Evolutionary conservation across 1,284 basidiomycete species (phyloP).

Genomic region (Cerioporus squamosus): DNA sequence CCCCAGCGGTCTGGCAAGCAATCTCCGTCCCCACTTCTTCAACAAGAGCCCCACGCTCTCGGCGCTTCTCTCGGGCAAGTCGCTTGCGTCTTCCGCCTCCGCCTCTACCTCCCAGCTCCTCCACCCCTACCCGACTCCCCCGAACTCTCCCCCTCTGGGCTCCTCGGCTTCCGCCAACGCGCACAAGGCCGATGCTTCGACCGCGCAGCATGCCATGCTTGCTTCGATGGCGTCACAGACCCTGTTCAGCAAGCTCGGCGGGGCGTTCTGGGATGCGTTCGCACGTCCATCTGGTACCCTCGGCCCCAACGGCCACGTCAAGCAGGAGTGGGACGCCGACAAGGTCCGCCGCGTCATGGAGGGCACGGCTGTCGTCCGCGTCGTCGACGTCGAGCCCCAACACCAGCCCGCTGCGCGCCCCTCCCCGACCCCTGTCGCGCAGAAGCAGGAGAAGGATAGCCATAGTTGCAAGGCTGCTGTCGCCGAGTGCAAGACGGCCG

Average conservation of each 20-base stretch:
- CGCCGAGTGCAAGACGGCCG: conserved; percentile 41
- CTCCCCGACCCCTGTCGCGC: background rate
- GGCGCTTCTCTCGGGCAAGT: conserved; percentile 56
- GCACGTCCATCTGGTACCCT: conserved; percentile 42
- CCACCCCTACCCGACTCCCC: conserved; percentile 37
- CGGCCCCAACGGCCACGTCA: conserved; percentile 29
- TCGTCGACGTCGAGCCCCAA: conserved; percentile 69
- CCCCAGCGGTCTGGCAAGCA: conserved; percentile 53
- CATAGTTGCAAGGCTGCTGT: conserved; percentile 39
- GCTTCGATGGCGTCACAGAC: conserved; percentile 76
- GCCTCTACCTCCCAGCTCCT: conserved; percentile 3
- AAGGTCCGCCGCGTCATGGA: conserved; percentile 79
- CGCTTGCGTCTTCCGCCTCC: conserved; percentile 13
- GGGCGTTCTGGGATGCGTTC: conserved; percentile 84
- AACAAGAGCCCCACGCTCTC: conserved; percentile 36
- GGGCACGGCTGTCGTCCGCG: conserved; percentile 71
- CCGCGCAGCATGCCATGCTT: conserved; percentile 53
- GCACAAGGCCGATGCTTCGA: conserved; percentile 28
- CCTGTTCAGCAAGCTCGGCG: conserved; percentile 63
- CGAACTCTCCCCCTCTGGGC: conserved; percentile 33
- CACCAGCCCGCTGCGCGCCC: conserved; percentile 12
- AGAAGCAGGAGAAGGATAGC: conserved; percentile 12
- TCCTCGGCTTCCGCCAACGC: conserved; percentile 9
- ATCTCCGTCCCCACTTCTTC: conserved; percentile 64
- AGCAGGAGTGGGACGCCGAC: conserved; percentile 64